Percentiles rank a stretch among this genome's conserved stretches.
These are phyloP conservation scores for Mallotus japonicus DNA, from an alignment of 441 rosid genomes.

Conservation along the genomic window DNA sequence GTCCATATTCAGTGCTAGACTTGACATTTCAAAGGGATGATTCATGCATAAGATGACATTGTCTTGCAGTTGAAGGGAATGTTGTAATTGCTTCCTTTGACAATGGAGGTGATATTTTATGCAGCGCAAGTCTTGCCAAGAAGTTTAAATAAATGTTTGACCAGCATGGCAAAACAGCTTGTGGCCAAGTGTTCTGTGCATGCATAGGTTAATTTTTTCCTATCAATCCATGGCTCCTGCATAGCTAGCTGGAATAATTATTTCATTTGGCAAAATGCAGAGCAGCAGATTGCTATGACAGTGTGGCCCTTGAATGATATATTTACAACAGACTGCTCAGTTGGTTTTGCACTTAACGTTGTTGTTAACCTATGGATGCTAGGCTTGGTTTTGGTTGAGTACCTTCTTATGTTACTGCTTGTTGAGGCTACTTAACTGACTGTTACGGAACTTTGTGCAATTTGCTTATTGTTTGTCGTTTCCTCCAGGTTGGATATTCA, in stretches of 20 bases:
- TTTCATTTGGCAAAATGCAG: too few species aligned
- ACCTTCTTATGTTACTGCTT: neutral
- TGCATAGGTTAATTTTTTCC: neutral
- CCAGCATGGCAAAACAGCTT: neutral
- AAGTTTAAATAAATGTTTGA: neutral
- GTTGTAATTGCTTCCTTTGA: neutral
- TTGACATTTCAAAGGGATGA: neutral
- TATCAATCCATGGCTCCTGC: too few species aligned
- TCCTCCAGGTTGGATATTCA: slow-evolving; percentile 72
- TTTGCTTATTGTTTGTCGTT: slow-evolving; percentile 11
- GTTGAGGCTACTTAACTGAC: neutral
- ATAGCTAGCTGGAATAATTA: neutral
- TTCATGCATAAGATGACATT: slow-evolving; percentile 3
- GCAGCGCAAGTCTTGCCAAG: too few species aligned
- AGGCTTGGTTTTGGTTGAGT: neutral
- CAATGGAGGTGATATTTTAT: neutral
- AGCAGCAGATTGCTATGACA: too few species aligned
- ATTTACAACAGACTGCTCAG: neutral
- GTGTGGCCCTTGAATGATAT: neutral
- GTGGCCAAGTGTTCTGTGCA: neutral
- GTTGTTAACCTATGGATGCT: neutral
- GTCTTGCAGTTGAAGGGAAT: neutral
- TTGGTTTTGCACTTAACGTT: too few species aligned
- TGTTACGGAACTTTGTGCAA: neutral
- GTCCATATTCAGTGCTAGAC: neutral